Percentiles rank a stretch among this genome's conserved stretches.
Evolutionary conservation across 2,329 filamentous ascomycete genomes (phyloP).

Genomic region (Dactylellina sp.): DNA sequence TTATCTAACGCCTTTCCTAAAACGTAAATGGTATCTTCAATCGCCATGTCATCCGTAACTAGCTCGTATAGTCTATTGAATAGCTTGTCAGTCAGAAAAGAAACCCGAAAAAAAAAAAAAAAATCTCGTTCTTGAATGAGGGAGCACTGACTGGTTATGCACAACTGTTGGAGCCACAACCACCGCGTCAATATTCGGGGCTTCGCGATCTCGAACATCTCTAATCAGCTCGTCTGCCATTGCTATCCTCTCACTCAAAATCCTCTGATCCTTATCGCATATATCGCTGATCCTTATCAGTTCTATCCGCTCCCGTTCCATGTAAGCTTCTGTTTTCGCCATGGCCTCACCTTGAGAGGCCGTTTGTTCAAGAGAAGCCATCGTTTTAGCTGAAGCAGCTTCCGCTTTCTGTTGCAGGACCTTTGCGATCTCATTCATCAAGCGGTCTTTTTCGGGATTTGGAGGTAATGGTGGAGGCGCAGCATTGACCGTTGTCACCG

Average conservation of each 20-base stretch:
- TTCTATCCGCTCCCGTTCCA: constrained; percentile 79
- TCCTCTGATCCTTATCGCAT: constrained; percentile 79
- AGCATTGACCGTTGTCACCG: constrained; percentile 60
- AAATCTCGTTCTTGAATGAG: not conserved
- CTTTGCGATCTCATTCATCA: constrained; percentile 80
- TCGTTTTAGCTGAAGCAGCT: constrained; percentile 77
- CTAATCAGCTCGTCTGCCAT: constrained; percentile 83
- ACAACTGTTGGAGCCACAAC: constrained; percentile 94
- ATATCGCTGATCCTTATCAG: constrained; percentile 77
- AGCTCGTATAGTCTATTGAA: constrained; percentile 76
- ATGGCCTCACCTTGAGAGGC: constrained; percentile 83
- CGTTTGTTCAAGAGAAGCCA: constrained; percentile 78
- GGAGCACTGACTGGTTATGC: constrained; percentile 74
- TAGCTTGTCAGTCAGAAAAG: not conserved
- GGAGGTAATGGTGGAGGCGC: constrained; percentile 88
- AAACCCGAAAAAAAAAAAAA: no score
- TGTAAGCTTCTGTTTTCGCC: constrained; percentile 73
- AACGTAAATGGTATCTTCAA: constrained; percentile 87
- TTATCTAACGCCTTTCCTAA: constrained; percentile 79
- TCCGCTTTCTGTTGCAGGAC: constrained; percentile 77
- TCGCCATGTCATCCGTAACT: constrained; percentile 86
- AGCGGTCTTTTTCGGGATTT: constrained; percentile 92
- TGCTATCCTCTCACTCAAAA: constrained; percentile 80
- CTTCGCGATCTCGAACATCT: constrained; percentile 74
- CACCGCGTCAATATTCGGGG: constrained; percentile 86